phyloP scores from a whole-genome alignment of 2,329 filamentous ascomycete species.

The Epichloe sylvatica region DNA sequence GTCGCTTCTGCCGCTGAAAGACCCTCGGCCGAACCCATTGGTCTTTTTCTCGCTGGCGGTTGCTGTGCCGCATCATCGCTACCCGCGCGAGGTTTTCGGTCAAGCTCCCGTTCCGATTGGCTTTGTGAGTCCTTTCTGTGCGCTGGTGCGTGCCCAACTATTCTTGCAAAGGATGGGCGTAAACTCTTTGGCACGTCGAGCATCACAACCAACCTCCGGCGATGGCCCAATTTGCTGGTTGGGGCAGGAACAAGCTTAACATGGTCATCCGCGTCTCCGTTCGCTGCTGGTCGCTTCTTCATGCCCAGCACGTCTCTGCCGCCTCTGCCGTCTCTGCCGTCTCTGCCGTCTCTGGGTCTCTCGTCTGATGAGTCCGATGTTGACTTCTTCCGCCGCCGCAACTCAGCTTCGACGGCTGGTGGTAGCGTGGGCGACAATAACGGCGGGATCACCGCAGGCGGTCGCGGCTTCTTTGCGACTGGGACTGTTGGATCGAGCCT shows the following conservation, averaged over 20 bases:
- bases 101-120: slow-evolving; percentile 11
- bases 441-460: slow-evolving; percentile 28
- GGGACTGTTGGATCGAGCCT: slow-evolving; percentile 13
- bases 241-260: not conserved
- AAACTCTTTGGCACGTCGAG: slow-evolving; percentile 36
- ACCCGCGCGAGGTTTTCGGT: slow-evolving; percentile 24
- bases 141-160: slow-evolving; percentile 28
- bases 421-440: slow-evolving; percentile 44
- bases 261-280: slow-evolving; percentile 21
- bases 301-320: slow-evolving; percentile 11
- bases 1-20: slow-evolving; percentile 23
- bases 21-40: slow-evolving; percentile 23
- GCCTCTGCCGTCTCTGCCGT: slow-evolving; percentile 5
- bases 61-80: slow-evolving; percentile 26
- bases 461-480: slow-evolving; percentile 24
- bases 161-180: slow-evolving; percentile 29
- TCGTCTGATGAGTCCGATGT: slow-evolving; percentile 12
- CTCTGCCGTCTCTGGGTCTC: slow-evolving; percentile 7
- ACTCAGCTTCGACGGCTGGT: slow-evolving; percentile 31
- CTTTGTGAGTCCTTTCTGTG: slow-evolving; percentile 23
- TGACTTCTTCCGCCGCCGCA: slow-evolving; percentile 19
- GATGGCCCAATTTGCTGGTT: slow-evolving; percentile 9
- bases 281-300: slow-evolving; percentile 15
- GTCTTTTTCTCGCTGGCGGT: slow-evolving; percentile 34
- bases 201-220: slow-evolving; percentile 26